phyloP scores from a whole-genome alignment of 768 basidiomycete species.

The Trametes sanguinea region DNA sequence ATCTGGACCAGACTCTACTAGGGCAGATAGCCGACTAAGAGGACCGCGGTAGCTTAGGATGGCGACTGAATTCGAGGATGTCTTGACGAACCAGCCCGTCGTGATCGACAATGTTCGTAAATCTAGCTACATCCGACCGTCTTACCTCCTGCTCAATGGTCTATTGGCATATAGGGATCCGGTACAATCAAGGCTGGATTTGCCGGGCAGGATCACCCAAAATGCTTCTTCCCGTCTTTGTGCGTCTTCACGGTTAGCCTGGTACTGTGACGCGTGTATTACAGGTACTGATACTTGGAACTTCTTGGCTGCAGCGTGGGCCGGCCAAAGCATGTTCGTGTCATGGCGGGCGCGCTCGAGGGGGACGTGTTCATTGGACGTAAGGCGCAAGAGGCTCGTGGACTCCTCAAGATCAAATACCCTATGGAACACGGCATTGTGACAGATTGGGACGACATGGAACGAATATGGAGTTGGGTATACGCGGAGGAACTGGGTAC shows the following conservation, averaged over 20 bases:
- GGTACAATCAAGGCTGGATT: constrained; percentile 99
- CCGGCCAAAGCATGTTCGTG: constrained; percentile 94
- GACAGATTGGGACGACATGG: constrained; percentile 99
- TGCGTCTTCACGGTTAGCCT: constrained; percentile 55
- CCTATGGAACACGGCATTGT: constrained; percentile 99
- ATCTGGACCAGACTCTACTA: not conserved
- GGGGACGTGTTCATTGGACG: constrained; percentile 96
- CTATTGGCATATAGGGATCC: constrained; percentile 66
- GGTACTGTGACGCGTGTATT: constrained; percentile 19
- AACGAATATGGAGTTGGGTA: constrained; percentile 98
- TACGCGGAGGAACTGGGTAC: constrained; percentile 96
- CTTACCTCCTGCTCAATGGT: not conserved
- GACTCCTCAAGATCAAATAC: constrained; percentile 96
- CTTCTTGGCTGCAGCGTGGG: constrained; percentile 64
- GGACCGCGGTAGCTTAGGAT: constrained; percentile 39
- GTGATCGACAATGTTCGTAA: constrained; percentile 94
- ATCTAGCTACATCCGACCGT: constrained; percentile 28
- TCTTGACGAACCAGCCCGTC: constrained; percentile 97
- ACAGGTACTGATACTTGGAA: constrained; percentile 11
- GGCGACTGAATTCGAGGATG: constrained; percentile 89
- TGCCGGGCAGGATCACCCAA: constrained; percentile 97
- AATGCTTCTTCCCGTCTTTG: constrained; percentile 99
- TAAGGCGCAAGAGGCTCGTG: constrained; percentile 93
- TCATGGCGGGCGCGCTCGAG: constrained; percentile 97
- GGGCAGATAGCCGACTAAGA: not conserved